Conservation (phyloP, 2,329 filamentous ascomycete species). For the Cladophialophora exuberans region DNA sequence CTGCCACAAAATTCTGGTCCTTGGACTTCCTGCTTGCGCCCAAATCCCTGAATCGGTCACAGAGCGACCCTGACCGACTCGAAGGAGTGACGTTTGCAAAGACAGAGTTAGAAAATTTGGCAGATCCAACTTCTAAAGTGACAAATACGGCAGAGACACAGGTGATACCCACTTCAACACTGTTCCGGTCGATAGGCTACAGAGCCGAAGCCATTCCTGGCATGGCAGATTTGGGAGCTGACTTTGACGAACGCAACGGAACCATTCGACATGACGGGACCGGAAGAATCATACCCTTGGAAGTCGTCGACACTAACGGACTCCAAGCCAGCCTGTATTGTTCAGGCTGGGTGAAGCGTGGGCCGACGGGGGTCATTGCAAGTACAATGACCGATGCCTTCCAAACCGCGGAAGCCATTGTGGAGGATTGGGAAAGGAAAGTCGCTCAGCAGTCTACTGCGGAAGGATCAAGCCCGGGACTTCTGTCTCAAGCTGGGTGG, state of each 20-base stretch:
- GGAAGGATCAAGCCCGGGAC: not conserved
- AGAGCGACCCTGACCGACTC: conserved; percentile 54
- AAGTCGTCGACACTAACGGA: conserved; percentile 15
- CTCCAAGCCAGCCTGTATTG: conserved; percentile 79
- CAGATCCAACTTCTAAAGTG: conserved; percentile 55
- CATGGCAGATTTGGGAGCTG: conserved; percentile 71
- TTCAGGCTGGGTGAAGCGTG: conserved; percentile 93
- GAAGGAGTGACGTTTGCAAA: conserved; percentile 67
- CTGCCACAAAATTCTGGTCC: conserved; percentile 73
- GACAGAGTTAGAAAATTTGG: conserved; percentile 54
- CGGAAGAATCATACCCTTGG: conserved; percentile 66
- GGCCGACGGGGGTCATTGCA: conserved; percentile 93
- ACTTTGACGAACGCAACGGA: conserved; percentile 74
- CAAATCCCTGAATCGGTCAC: conserved; percentile 62
- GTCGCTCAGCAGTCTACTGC: conserved; percentile 20
- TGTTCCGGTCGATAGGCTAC: conserved; percentile 95
- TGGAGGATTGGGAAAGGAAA: conserved; percentile 67
- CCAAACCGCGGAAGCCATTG: conserved; percentile 80
- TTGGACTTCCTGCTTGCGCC: conserved; percentile 86
- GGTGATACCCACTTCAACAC: conserved; percentile 67
- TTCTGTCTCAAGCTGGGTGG: conserved; percentile 67
- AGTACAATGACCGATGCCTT: conserved; percentile 97
- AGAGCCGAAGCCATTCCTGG: conserved; percentile 77
- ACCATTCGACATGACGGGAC: conserved; percentile 80
- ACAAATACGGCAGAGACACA: conserved; percentile 54